Evolutionary conservation across 768 basidiomycete genomes (phyloP), one percentile per base, ranked within the genome.

Genomic region (Mycena capillaripes): DNA sequence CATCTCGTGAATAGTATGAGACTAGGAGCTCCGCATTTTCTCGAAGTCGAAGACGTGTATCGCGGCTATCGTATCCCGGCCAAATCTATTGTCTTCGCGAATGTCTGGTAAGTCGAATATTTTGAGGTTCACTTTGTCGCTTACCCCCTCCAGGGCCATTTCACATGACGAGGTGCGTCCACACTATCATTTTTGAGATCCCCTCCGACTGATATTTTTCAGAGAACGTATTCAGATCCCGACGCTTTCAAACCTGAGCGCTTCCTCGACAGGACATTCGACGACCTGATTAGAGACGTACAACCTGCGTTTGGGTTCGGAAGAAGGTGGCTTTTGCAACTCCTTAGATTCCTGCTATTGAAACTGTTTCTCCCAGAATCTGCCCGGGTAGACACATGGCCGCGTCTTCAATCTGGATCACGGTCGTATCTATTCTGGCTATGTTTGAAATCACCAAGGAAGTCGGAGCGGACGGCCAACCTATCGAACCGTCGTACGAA

Each of bases 321-420:
- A 32, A 30, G 52, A 32, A 27, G 52, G 52, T 55, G 14, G 29
- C 30, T n/a, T 55, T 17, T 17, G 16, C 27, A 30, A 17, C 30
- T 16, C 30, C 12, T 19, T 10, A 8, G 21, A 55, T 55, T 32
- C 30, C 32, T n/a, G n/a, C 30, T 5, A 16, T 17, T 55, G 29
- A 55, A 8, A 19, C 52, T 55, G 52, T 14, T 55, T 55, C 5
- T 55, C n/a, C 32, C 30, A 55, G 52, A 55, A 55, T 55, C 52
- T 55, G 52, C 32, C 52, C 52, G 27, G 52, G 52, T 27, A 55
- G 52, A 55, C 52, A 55, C 52, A 55, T 55, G 52, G 52, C 52
- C 52, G 32, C 17, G 7, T 12, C 16, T 4, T 55, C 52, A 55
- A 55, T 55, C 52, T 55, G 52, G 52, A 55, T 55, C 16, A 17